These are phyloP conservation scores for Fusarium robinianum DNA, from an alignment of 2,329 filamentous ascomycete genomes.

Conservation along the genomic window DNA sequence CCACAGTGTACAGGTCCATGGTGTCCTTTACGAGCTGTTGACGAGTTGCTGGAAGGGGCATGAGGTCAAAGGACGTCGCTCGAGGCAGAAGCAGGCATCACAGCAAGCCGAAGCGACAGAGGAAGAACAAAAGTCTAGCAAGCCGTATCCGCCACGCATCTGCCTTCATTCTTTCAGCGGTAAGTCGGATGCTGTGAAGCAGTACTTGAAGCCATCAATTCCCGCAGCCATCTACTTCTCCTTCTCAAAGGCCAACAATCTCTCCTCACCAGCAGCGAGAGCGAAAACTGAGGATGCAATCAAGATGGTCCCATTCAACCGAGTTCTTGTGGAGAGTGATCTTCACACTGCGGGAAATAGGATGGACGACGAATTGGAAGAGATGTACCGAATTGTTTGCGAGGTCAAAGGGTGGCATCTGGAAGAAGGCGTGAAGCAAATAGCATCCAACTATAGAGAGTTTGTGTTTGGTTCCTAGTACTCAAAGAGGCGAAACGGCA, in stretches of 20 bases:
- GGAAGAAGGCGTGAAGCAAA: conserved; percentile 65
- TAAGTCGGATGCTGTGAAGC: conserved; percentile 70
- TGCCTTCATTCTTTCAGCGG: conserved; percentile 92
- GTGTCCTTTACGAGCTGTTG: conserved; percentile 65
- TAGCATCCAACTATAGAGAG: conserved; percentile 73
- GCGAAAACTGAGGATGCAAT: conserved; percentile 65
- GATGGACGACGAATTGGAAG: conserved; percentile 77
- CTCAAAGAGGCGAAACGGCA: too few relatives aligned
- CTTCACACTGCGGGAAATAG: conserved; percentile 75
- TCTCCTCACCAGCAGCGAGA: conserved; percentile 55
- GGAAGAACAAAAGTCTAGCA: conserved; percentile 37
- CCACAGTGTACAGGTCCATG: conserved; percentile 74
- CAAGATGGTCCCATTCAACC: conserved; percentile 71
- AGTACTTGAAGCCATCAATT: conserved; percentile 72
- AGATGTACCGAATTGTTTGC: conserved; percentile 73
- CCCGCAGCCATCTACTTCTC: conserved; percentile 82
- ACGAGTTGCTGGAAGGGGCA: conserved; percentile 65
- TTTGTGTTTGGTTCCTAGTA: conserved; percentile 66
- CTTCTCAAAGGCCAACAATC: conserved; percentile 81
- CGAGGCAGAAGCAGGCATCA: conserved; percentile 36
- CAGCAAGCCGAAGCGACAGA: background rate
- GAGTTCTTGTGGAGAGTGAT: conserved; percentile 83
- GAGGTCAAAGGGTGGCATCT: conserved; percentile 74
- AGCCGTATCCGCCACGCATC: conserved; percentile 75
- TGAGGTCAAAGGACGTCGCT: conserved; percentile 60